Conservation (phyloP, 768 basidiomycete genomes). For the Termitomyces sp. region DNA sequence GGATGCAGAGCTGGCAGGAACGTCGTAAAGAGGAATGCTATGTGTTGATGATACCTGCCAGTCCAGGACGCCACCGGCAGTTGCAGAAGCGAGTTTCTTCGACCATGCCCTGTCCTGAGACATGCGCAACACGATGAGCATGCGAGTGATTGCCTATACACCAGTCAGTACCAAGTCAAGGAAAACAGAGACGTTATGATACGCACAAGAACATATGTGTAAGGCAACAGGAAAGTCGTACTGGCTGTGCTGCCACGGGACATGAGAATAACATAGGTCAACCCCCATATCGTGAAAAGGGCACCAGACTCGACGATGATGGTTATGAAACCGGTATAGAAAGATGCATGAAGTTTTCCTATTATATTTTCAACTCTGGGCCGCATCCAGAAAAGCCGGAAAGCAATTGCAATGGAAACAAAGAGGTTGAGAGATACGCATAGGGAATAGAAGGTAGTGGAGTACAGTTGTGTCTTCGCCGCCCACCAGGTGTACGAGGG, state of each 20-base stretch:
- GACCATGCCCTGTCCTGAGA: constrained; percentile 35
- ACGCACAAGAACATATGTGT: constrained; percentile 16
- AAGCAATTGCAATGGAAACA: constrained; percentile 10
- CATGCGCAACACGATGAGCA: constrained; percentile 33
- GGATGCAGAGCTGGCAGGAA: constrained; percentile 13
- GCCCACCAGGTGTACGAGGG: constrained; percentile 5
- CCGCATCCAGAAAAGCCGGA: constrained; percentile 12
- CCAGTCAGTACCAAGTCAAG: neutral
- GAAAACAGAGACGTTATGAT: too few relatives aligned
- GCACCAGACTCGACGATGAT: constrained; percentile 18
- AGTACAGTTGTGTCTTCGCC: constrained; percentile 5
- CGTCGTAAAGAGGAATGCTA: constrained; percentile 23
- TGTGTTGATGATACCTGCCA: constrained; percentile 33
- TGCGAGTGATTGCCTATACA: constrained; percentile 24
- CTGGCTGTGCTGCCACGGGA: constrained; percentile 1
- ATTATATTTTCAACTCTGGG: constrained; percentile 12
- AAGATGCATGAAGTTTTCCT: constrained; percentile 16
- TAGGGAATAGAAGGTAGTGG: constrained; percentile 13
- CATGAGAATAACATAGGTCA: constrained; percentile 16
- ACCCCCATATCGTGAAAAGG: constrained; percentile 16
- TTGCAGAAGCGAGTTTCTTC: constrained; percentile 25
- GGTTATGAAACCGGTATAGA: constrained; percentile 16
- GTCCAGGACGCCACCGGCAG: constrained; percentile 26
- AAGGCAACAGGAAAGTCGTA: constrained; percentile 13
- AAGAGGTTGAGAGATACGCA: constrained; percentile 18